These are phyloP conservation scores for Penicillium brevicompactum DNA, from an alignment of 2,329 filamentous ascomycete genomes.

Conservation along the genomic window DNA sequence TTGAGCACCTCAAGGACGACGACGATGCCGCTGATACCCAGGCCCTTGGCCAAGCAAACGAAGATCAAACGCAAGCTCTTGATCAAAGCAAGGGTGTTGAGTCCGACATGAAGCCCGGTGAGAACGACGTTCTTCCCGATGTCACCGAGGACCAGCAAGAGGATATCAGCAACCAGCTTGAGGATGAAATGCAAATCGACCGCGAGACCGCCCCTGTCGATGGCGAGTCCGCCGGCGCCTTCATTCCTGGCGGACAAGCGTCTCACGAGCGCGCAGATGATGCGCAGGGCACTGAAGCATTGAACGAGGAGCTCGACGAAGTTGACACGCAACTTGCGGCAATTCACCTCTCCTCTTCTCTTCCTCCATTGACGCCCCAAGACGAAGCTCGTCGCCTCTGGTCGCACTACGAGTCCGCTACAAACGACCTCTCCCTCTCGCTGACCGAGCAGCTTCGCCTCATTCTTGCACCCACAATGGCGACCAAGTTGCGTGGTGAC, in stretches of 20 bases:
- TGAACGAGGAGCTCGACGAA: conserved; percentile 49
- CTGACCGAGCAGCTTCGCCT: conserved; percentile 93
- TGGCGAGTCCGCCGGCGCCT: conserved; percentile 50
- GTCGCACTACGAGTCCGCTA: conserved; percentile 80
- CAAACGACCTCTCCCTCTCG: conserved; percentile 81
- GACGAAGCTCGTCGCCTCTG: conserved; percentile 73
- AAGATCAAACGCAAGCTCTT: conserved; percentile 82
- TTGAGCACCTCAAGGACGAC: conserved; percentile 89
- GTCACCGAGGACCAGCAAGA: conserved; percentile 43
- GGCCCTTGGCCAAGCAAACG: conserved; percentile 82
- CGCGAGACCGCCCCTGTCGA: conserved; percentile 36
- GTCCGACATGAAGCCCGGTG: conserved; percentile 58
- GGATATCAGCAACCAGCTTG: conserved; percentile 49
- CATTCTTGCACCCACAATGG: conserved; percentile 90
- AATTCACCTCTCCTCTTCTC: conserved; percentile 68
- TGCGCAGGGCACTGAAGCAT: conserved; percentile 43
- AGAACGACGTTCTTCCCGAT: conserved; percentile 61
- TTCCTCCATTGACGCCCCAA: conserved; percentile 47
- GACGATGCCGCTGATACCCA: conserved; percentile 82
- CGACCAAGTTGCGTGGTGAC: conserved; percentile 93
- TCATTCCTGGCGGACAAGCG: conserved; percentile 54
- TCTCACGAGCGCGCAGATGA: conserved; percentile 30
- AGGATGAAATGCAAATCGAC: conserved; percentile 48
- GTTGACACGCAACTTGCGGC: conserved; percentile 63
- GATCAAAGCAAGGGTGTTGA: conserved; percentile 90